Evolutionary conservation across 257 asterid genomes (phyloP), one percentile per base, ranked within the genome.

Genomic region (Eustoma russellianum): DNA sequence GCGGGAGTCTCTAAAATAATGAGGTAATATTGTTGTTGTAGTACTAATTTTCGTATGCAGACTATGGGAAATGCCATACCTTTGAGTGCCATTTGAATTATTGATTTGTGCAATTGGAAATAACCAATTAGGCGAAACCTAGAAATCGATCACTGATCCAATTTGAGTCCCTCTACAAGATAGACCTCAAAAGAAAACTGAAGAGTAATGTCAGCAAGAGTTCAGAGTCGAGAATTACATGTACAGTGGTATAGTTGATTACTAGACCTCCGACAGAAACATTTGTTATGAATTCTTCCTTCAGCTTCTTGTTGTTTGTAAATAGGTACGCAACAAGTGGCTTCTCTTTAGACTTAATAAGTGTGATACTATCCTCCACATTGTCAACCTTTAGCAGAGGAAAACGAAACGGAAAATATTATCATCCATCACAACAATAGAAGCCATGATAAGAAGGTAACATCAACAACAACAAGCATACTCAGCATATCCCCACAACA

Each of bases 291-390:
- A 84, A 91, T 45, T 78, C 84, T 67, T 82, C 83, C 71, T 69
- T 81, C 63, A 91, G 86, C 64, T 66, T 87, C 74, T 80, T 79
- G 83, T 82, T 75, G 54, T 76, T 68, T 12, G 98, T 80, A 74
- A 91, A 91, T 46, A 91, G 49, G 74, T 87, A 91, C 5, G 98
- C 93, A 50, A 95, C 98, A 38, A 91, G 96, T 17, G 98, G 93
- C 65, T 86, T 91, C 46, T 76, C 96, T 75, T 68, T 87, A 54
- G 86, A 75, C 46, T 35, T 74, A 55, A 91, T 81, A 35, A 82
- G 49, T 6, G 51, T 57, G 55, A 91, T 67, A 59, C 85, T 61
- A 9, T 87, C 94, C 77, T 80, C 82, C 41, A 87, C 69, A 46
- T 72, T 80, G 59, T 74, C 54, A 38, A 91, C 96, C 98, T 91